Conservation (phyloP, 495 filamentous ascomycete species). For the Aspergillus asperescens region DNA sequence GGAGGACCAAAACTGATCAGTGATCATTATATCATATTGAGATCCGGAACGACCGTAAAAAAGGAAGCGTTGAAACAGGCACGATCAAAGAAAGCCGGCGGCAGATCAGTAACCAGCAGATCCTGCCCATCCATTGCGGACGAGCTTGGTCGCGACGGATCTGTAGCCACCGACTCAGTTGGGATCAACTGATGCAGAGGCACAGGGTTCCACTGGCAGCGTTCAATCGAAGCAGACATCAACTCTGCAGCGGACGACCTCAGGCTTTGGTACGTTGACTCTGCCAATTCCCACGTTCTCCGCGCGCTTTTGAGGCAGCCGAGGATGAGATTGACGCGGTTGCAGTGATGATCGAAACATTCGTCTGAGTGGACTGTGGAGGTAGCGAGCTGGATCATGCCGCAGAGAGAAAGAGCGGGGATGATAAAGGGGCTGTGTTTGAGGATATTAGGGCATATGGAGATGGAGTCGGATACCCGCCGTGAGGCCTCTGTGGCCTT, state of each 20-base stretch:
- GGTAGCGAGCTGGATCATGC: constrained; percentile 38
- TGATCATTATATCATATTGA: too few species aligned
- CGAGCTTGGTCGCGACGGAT: too few species aligned
- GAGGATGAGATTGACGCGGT: constrained; percentile 37
- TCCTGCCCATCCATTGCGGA: too few species aligned
- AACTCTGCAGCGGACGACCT: constrained; percentile 31
- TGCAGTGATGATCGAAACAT: constrained; percentile 40
- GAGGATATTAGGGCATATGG: constrained; percentile 35
- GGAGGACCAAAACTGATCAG: too few species aligned
- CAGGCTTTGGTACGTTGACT: constrained; percentile 26
- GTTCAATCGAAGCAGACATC: too few species aligned
- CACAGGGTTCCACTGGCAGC: too few species aligned
- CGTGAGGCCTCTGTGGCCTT: constrained; percentile 42
- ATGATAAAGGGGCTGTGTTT: constrained; percentile 37
- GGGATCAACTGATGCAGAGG: too few species aligned
- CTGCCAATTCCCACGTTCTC: constrained; percentile 31
- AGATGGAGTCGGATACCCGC: constrained; percentile 34
- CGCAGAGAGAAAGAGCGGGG: constrained; percentile 30
- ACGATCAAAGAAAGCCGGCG: too few species aligned
- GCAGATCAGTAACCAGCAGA: too few species aligned
- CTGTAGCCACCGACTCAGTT: too few species aligned
- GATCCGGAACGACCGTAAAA: too few species aligned
- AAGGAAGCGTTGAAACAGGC: too few species aligned
- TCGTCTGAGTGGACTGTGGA: constrained; percentile 32
- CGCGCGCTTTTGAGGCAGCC: constrained; percentile 36